Percentiles rank a stretch among this genome's conserved stretches.
Conservation (phyloP, 768 basidiomycete species). For the Calvatia gigantea region DNA sequence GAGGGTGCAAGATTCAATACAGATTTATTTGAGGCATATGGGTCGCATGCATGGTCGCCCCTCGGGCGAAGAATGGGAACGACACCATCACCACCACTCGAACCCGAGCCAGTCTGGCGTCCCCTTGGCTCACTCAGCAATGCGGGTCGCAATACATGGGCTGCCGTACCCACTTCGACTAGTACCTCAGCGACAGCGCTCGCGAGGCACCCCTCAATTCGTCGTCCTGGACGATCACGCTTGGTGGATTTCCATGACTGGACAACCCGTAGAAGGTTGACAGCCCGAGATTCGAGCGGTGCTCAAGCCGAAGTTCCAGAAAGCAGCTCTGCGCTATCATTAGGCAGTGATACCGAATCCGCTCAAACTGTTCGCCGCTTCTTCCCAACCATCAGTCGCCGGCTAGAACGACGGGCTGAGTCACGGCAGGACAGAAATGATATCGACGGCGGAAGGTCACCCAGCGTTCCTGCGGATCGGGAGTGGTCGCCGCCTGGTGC, state of each 20-base stretch:
- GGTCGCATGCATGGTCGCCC: constrained; percentile 21
- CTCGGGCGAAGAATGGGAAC: constrained; percentile 19
- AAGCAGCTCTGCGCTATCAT: constrained; percentile 3
- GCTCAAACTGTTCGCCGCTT: constrained; percentile 12
- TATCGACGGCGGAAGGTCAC: neutral
- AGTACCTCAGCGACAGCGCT: constrained; percentile 26
- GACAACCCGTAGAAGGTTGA: constrained; percentile 59
- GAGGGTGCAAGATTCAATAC: constrained; percentile 59
- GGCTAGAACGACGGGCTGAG: constrained; percentile 4
- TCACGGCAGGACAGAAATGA: neutral
- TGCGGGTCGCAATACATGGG: constrained; percentile 1
- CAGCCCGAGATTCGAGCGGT: constrained; percentile 33
- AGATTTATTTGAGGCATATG: constrained; percentile 65
- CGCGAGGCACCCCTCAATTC: constrained; percentile 57
- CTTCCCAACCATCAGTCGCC: constrained; percentile 9
- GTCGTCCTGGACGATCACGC: constrained; percentile 51
- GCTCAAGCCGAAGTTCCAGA: constrained; percentile 26
- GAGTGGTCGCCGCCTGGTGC: neutral
- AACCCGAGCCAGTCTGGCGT: constrained; percentile 5
- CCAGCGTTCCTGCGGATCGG: constrained; percentile 6
- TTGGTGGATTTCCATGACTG: constrained; percentile 73
- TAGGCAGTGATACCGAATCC: constrained; percentile 2
- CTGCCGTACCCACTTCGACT: constrained; percentile 18
- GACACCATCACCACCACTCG: constrained; percentile 32
- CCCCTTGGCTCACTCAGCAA: neutral